Percentiles rank a stretch among this genome's conserved stretches.
Evolutionary conservation across 441 rosid genomes (phyloP).

Genomic region (Populus hybrid): DNA sequence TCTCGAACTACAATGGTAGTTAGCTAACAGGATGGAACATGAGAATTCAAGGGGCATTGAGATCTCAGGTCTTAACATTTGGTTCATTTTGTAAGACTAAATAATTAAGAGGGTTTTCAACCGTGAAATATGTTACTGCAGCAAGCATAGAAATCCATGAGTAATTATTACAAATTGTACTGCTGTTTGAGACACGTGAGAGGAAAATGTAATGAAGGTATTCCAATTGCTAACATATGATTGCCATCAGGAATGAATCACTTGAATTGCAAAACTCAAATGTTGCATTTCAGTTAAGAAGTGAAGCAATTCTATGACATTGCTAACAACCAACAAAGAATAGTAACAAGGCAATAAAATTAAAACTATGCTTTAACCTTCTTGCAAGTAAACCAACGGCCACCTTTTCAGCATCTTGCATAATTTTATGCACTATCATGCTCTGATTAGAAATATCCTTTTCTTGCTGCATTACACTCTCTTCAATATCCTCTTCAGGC

Average conservation of each 20-base stretch:
- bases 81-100: not conserved
- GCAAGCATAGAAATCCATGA: not conserved
- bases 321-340: not conserved
- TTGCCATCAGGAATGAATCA: not conserved
- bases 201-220: not conserved
- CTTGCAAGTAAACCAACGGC: constrained; percentile 59
- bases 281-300: not conserved
- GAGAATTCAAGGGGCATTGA: not conserved
- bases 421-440: constrained; percentile 28
- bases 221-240: not conserved
- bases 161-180: not conserved
- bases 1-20: not conserved
- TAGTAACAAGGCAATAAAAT: not conserved
- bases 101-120: not conserved
- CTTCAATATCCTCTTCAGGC: constrained; percentile 30
- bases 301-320: not conserved
- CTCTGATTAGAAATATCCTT: constrained; percentile 17
- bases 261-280: not conserved
- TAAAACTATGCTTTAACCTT: constrained; percentile 39
- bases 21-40: not conserved
- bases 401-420: constrained; percentile 52
- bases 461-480: constrained; percentile 29
- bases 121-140: not conserved
- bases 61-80: not conserved
- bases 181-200: not conserved